Evolutionary conservation across 2,329 filamentous ascomycete genomes (phyloP).

Genomic region (Mycosphaerella sp.): DNA sequence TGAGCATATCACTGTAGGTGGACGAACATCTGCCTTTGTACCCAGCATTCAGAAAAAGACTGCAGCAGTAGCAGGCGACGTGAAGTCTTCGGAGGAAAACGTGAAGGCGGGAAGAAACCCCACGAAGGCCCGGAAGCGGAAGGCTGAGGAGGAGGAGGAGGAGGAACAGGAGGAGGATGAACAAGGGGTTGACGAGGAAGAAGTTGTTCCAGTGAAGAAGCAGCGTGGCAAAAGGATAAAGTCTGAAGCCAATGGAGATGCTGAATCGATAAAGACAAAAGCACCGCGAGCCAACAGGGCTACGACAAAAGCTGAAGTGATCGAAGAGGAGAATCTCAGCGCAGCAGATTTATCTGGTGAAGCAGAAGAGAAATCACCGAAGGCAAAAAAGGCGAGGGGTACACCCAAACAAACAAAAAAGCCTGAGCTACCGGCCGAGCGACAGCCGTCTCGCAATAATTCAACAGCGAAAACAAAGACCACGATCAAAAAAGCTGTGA

Average conservation of each 20-base stretch:
- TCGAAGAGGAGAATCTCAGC: conserved; percentile 9
- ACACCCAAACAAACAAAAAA: conserved; percentile 16
- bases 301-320: not conserved
- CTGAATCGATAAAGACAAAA: conserved; percentile 3
- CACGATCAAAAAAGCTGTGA: conserved; percentile 18
- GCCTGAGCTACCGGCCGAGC: conserved; percentile 1
- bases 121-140: conserved; percentile 33
- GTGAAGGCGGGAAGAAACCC: conserved; percentile 21
- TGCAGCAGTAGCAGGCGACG: conserved; percentile 50
- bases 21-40: conserved; percentile 83
- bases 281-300: not conserved
- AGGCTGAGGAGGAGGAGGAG: conserved; percentile 26
- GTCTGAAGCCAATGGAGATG: conserved; percentile 5
- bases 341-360: conserved; percentile 14
- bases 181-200: conserved; percentile 22
- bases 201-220: conserved; percentile 23
- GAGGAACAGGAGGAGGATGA: conserved; percentile 18
- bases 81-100: conserved; percentile 18
- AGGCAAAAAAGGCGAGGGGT: conserved; percentile 11
- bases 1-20: conserved; percentile 79
- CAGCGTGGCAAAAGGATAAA: conserved; percentile 12
- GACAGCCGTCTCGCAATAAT: conserved; percentile 4
- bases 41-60: conserved; percentile 82
- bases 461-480: conserved; percentile 11
- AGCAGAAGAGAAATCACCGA: conserved; percentile 9